Percentiles rank a stretch among this genome's conserved stretches.
phyloP scores from a whole-genome alignment of 2,329 filamentous ascomycete species.

The Zymoseptoria tritici region DNA sequence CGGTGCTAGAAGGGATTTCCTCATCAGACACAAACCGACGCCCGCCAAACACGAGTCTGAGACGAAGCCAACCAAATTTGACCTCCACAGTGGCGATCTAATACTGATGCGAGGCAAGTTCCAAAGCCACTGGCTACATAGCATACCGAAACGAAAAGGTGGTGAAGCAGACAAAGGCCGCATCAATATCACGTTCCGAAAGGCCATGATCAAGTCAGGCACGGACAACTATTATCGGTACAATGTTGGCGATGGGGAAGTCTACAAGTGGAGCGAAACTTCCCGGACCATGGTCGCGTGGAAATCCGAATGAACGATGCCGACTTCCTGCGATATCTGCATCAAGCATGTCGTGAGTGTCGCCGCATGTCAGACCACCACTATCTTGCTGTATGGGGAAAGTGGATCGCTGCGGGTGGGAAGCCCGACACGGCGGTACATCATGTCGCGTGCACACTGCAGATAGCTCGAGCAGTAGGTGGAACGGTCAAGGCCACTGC shows the following conservation, averaged over 20 bases:
- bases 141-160: slow-evolving; percentile 65
- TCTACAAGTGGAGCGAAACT: slow-evolving; percentile 59
- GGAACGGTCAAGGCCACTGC: neutral
- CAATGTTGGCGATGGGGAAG: slow-evolving; percentile 63
- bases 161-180: slow-evolving; percentile 54
- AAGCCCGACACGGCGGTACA: neutral
- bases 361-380: neutral
- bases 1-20: slow-evolving; percentile 64
- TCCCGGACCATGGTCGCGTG: slow-evolving; percentile 45
- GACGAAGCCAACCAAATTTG: slow-evolving; percentile 41
- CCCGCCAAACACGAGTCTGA: slow-evolving; percentile 31
- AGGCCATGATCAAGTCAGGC: slow-evolving; percentile 61
- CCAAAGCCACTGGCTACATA: slow-evolving; percentile 71
- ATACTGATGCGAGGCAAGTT: slow-evolving; percentile 68
- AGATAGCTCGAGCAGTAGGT: neutral
- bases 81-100: slow-evolving; percentile 48
- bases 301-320: neutral
- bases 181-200: slow-evolving; percentile 70
- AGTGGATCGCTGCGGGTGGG: neutral
- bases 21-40: slow-evolving; percentile 69
- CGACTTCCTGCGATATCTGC: neutral
- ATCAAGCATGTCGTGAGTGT: neutral
- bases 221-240: slow-evolving; percentile 82
- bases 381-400: neutral
- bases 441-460: neutral